Evolutionary conservation across 768 basidiomycete species (phyloP).

Genomic region (Dioszegia crocea): DNA sequence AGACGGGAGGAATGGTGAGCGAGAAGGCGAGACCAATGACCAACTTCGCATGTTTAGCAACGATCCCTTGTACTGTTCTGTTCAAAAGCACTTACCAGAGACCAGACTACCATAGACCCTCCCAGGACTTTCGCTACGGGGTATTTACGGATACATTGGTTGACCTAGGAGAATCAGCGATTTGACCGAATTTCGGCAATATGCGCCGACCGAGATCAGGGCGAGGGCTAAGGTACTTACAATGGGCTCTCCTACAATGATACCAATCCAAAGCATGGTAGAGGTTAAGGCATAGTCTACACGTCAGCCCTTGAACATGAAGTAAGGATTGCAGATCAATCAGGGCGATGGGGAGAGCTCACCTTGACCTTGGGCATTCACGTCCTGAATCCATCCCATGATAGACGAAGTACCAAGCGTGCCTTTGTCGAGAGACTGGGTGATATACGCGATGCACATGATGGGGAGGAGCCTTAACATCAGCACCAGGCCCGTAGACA

Average conservation of each 20-base stretch:
- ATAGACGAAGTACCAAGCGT: slow-evolving; percentile 25
- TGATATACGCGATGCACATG: slow-evolving; percentile 23
- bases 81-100: slow-evolving; percentile 6
- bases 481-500: neutral
- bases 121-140: slow-evolving; percentile 28
- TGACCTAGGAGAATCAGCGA: slow-evolving; percentile 3
- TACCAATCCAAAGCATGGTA: slow-evolving; percentile 33
- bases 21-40: slow-evolving; percentile 17
- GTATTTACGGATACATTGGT: slow-evolving; percentile 27
- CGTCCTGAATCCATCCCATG: slow-evolving; percentile 28
- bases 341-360: neutral
- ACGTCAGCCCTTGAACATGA: no score
- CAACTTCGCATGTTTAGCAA: neutral
- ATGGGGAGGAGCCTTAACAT: slow-evolving; percentile 13
- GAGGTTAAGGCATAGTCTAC: slow-evolving; percentile 33
- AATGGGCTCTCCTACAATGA: slow-evolving; percentile 33
- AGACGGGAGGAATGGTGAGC: slow-evolving; percentile 18
- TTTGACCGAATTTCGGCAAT: neutral
- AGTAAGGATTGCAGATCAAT: neutral
- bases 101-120: slow-evolving; percentile 25
- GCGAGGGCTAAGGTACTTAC: slow-evolving; percentile 8
- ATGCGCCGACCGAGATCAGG: no score
- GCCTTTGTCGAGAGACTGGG: slow-evolving; percentile 34
- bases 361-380: slow-evolving; percentile 16
- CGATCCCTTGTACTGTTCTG: neutral